These are phyloP conservation scores for Trypanosoma congolense DNA, from an alignment of 208 protist species.

Conservation along the genomic window DNA sequence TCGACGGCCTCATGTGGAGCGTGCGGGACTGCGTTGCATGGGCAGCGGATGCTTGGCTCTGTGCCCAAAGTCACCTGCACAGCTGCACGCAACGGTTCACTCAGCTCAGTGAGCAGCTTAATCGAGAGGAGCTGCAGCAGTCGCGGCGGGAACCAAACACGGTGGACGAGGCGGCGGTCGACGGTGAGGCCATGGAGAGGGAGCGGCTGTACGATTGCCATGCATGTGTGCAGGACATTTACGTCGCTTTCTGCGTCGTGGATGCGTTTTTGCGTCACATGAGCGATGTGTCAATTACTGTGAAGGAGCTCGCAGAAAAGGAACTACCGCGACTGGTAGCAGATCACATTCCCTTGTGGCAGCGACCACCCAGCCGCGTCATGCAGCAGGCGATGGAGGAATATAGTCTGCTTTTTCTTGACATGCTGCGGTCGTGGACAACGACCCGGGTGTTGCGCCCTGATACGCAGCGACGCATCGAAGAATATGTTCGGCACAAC, in stretches of 20 bases:
- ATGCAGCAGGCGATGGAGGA: constrained; percentile 51
- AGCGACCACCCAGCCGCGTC: constrained; percentile 7
- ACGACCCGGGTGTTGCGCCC: constrained; percentile 26
- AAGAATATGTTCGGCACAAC: constrained; percentile 54
- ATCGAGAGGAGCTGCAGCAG: neutral
- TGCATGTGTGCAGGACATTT: constrained; percentile 66
- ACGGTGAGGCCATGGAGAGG: constrained; percentile 16
- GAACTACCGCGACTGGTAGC: constrained; percentile 58
- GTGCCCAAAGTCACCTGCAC: constrained; percentile 55
- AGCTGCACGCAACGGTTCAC: constrained; percentile 37
- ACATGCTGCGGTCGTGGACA: constrained; percentile 60
- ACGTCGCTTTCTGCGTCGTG: constrained; percentile 64
- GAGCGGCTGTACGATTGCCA: constrained; percentile 50
- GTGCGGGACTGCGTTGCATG: constrained; percentile 54
- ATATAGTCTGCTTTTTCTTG: constrained; percentile 43
- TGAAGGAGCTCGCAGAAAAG: constrained; percentile 24
- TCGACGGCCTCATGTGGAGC: constrained; percentile 74
- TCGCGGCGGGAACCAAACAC: neutral
- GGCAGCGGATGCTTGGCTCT: constrained; percentile 52
- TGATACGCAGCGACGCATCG: constrained; percentile 48
- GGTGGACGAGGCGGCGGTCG: too few species aligned
- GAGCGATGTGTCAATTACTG: constrained; percentile 13
- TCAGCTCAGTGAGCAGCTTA: constrained; percentile 24
- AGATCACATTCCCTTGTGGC: constrained; percentile 44
- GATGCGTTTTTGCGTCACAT: constrained; percentile 57